Evolutionary conservation across 345 rosid species (phyloP).

Genomic region (Cardamine resedifolia): DNA sequence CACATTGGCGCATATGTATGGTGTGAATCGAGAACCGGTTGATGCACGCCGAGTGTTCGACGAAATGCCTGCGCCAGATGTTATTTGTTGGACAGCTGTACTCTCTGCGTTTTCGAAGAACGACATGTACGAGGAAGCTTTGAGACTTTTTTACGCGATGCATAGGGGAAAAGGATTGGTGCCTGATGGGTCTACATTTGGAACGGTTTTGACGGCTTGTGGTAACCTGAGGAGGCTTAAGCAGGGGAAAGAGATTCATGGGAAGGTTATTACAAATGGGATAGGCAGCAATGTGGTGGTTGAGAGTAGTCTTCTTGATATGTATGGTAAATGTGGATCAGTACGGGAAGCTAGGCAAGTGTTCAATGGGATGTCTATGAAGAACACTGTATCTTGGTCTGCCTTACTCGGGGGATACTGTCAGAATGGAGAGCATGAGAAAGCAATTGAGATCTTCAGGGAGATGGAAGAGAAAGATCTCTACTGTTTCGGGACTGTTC

Average conservation of each 20-base stretch:
- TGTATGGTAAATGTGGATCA: conserved; percentile 87
- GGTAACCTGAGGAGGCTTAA: conserved; percentile 66
- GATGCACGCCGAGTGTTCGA: conserved; percentile 68
- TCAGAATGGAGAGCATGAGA: conserved; percentile 61
- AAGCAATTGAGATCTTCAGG: conserved; percentile 63
- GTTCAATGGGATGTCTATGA: conserved; percentile 64
- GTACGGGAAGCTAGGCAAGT: conserved; percentile 54
- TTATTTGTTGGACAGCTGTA: conserved; percentile 76
- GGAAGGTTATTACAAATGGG: conserved; percentile 54
- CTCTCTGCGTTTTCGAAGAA: conserved; percentile 67
- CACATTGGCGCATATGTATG: conserved; percentile 73
- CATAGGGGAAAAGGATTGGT: conserved; percentile 46
- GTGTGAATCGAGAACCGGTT: conserved; percentile 42
- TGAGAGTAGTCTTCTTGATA: conserved; percentile 85
- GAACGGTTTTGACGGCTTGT: conserved; percentile 77
- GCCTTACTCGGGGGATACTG: conserved; percentile 85
- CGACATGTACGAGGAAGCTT: conserved; percentile 57
- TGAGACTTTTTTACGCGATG: conserved; percentile 57
- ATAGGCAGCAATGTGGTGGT: conserved; percentile 58
- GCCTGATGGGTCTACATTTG: conserved; percentile 74
- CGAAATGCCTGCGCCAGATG: conserved; percentile 75
- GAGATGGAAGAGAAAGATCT: conserved; percentile 56
- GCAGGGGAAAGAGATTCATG: conserved; percentile 84
- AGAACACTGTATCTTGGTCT: conserved; percentile 75
- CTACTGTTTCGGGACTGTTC: conserved; percentile 79